Evolutionary conservation across 2,329 filamentous ascomycete species (phyloP).

Genomic region (Teratosphaeria destructans): DNA sequence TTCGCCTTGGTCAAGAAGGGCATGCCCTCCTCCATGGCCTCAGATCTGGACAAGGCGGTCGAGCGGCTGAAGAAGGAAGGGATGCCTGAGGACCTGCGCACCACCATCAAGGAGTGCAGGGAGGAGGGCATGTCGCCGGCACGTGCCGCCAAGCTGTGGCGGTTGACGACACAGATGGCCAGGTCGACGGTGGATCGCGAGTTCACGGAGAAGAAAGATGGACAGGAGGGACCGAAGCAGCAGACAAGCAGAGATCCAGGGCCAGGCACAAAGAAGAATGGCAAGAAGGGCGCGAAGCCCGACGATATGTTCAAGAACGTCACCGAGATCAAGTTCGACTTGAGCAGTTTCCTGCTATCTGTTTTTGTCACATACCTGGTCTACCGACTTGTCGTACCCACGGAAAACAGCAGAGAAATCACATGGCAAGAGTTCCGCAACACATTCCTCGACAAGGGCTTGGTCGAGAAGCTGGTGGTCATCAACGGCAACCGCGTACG

Average conservation of each 20-base stretch:
- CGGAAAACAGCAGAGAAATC: constrained; percentile 64
- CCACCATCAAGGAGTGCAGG: constrained; percentile 48
- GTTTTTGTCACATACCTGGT: constrained; percentile 53
- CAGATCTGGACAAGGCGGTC: constrained; percentile 50
- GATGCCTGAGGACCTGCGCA: constrained; percentile 56
- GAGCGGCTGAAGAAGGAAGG: constrained; percentile 56
- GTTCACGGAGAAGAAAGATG: constrained; percentile 19
- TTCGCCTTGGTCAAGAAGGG: constrained; percentile 47
- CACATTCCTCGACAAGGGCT: constrained; percentile 88
- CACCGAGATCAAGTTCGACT: constrained; percentile 44
- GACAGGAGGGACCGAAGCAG: constrained; percentile 29
- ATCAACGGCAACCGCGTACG: constrained; percentile 68
- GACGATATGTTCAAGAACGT: constrained; percentile 28
- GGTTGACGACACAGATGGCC: constrained; percentile 47
- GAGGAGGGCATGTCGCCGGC: constrained; percentile 47
- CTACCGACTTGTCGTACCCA: constrained; percentile 55
- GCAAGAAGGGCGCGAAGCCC: constrained; percentile 29
- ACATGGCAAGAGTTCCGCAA: constrained; percentile 95
- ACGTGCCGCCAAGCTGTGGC: constrained; percentile 52
- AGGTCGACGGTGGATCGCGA: constrained; percentile 37
- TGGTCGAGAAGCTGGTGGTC: constrained; percentile 84
- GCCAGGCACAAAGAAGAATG: constrained; percentile 28
- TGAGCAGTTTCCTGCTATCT: constrained; percentile 45
- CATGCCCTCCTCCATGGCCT: constrained; percentile 52
- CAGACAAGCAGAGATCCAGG: constrained; percentile 36